Percentiles rank a stretch among this genome's conserved stretches.
Evolutionary conservation across 306 rosid genomes (phyloP).

Genomic region (Alnus glutinosa): DNA sequence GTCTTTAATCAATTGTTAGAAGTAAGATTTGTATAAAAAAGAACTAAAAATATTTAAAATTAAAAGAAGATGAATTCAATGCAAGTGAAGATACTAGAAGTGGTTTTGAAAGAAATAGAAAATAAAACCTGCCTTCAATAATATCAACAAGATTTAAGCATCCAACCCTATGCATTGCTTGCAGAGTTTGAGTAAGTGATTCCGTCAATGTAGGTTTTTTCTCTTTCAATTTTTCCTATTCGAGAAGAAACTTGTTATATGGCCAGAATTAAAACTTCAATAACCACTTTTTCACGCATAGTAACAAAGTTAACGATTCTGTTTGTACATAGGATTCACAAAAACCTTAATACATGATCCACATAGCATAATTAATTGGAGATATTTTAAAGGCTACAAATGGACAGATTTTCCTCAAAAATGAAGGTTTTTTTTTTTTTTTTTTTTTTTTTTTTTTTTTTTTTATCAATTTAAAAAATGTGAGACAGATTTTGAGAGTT

Average conservation of each 20-base stretch:
- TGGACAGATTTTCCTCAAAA: neutral
- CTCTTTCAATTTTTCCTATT: constrained; percentile 95
- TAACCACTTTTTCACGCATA: neutral
- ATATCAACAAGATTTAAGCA: constrained; percentile 75
- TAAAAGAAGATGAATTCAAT: neutral
- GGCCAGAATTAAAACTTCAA: constrained; percentile 17
- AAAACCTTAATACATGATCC: neutral
- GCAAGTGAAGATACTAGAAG: constrained; percentile 3
- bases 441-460: no score
- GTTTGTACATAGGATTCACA: neutral
- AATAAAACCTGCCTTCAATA: constrained; percentile 75
- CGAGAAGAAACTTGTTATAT: constrained; percentile 30
- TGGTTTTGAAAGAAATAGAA: constrained; percentile 12
- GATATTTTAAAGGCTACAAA: neutral
- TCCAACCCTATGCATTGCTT: constrained; percentile 89
- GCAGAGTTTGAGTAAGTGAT: constrained; percentile 85
- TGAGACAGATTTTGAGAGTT: no score
- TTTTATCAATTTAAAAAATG: no score
- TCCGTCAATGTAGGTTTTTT: constrained; percentile 80
- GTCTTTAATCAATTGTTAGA: neutral
- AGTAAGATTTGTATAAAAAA: neutral
- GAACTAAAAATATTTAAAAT: neutral
- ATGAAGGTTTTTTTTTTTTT: no score
- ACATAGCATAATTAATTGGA: neutral
- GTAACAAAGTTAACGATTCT: neutral